A percentile compares a stretch with the other conserved stretches of the same genome.
These are phyloP conservation scores for Colletotrichum magnum DNA, from an alignment of 2,329 filamentous ascomycete genomes.

Conservation along the genomic window DNA sequence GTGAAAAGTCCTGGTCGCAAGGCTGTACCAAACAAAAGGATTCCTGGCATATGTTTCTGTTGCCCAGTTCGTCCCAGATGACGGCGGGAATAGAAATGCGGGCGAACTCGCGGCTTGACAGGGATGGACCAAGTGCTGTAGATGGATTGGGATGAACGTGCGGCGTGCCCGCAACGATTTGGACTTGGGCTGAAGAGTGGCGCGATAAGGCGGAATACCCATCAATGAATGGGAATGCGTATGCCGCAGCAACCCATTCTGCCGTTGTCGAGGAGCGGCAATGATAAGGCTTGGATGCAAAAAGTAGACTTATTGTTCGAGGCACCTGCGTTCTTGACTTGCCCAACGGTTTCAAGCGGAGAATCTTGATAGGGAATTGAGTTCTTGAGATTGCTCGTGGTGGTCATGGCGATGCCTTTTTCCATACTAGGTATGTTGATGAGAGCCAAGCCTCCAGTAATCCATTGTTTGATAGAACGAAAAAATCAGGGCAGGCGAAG, in stretches of 20 bases:
- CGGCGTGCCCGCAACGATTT: constrained; percentile 9
- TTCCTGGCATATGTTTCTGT: not conserved
- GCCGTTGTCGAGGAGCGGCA: not conserved
- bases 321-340: constrained; percentile 31
- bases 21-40: not conserved
- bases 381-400: not conserved
- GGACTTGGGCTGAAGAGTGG: not conserved
- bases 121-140: constrained; percentile 21
- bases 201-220: no score
- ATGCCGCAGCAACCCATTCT: constrained; percentile 12
- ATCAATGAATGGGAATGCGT: constrained; percentile 3
- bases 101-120: constrained; percentile 3
- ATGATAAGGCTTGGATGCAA: not conserved
- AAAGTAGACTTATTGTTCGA: constrained; percentile 19
- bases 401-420: no score
- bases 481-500: no score
- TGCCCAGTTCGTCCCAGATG: not conserved
- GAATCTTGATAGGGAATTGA: not conserved
- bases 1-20: not conserved
- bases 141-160: constrained; percentile 31
- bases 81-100: not conserved
- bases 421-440: no score
- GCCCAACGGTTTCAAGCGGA: constrained; percentile 20
- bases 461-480: no score
- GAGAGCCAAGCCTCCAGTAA: no score